phyloP scores from a whole-genome alignment of 2,329 filamentous ascomycete species.

The Xylaria sp. region DNA sequence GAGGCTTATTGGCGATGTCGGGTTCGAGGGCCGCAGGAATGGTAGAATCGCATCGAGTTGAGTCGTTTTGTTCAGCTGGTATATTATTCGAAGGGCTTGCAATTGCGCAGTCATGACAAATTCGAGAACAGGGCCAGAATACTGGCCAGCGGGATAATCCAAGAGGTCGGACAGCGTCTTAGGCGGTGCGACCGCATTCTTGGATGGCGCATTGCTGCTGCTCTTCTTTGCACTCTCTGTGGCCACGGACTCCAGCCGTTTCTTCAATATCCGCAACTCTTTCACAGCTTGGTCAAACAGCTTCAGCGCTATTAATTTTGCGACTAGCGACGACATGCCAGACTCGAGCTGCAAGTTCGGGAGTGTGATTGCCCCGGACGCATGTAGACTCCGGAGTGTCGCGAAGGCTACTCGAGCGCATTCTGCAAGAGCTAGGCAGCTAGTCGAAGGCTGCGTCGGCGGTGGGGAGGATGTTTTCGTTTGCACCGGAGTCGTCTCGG shows the following conservation, averaged over 20 bases:
- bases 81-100: constrained; percentile 59
- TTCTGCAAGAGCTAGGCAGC: constrained; percentile 57
- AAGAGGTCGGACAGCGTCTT: constrained; percentile 54
- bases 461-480: constrained; percentile 32
- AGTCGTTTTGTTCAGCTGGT: constrained; percentile 53
- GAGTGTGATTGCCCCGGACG: constrained; percentile 48
- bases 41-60: constrained; percentile 54
- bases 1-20: constrained; percentile 54
- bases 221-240: constrained; percentile 31
- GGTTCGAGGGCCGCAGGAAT: constrained; percentile 47
- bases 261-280: constrained; percentile 63
- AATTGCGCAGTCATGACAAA: constrained; percentile 61
- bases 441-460: constrained; percentile 33
- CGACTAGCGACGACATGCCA: constrained; percentile 64
- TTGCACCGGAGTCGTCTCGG: constrained; percentile 47
- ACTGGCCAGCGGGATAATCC: constrained; percentile 48
- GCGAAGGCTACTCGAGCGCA: constrained; percentile 64
- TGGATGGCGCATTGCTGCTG: constrained; percentile 28
- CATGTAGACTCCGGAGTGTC: constrained; percentile 55
- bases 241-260: constrained; percentile 47
- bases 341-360: constrained; percentile 64
- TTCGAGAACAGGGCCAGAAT: constrained; percentile 41
- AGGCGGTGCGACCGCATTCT: constrained; percentile 36
- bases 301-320: constrained; percentile 59
- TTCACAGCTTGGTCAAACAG: constrained; percentile 64